Base-by-base conservation (phyloP, 148 eudicot species). In the Cornus florida region DNA sequence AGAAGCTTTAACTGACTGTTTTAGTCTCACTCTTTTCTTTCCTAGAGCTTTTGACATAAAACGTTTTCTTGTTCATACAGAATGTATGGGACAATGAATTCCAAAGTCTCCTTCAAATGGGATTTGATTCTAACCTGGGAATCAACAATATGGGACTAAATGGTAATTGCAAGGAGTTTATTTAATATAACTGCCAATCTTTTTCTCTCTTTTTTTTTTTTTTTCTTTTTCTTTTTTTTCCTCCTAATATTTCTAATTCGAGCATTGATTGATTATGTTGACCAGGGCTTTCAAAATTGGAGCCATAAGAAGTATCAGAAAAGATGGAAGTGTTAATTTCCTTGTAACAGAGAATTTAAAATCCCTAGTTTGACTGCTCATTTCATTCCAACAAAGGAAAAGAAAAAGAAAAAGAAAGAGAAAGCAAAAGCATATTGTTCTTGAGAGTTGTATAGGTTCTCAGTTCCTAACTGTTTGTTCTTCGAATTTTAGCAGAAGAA, bases 401-500 rank as follows among this genome's bases (percentile, higher is more conserved):
- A 17, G 16, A 41, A 70, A 17, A 64, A 59, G 23, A 13, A 13
- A 28, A 28, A 28, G 28, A 28, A 28, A 28, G 28, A 28, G 28
- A 71, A 85, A 71, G 67, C 74, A 68, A 48, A 69, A 73, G 57
- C 41, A 68, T 70, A 78, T 62, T 72, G 69, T 84, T 83, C 71
- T 80, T 75, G 62, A 53, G 86, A 84, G 85, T 89, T 88, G 94
- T 91, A 91, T 87, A 91, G 93, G 89, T 87, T 81, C 76, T 79
- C 82, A 84, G 88, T 77, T 84, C 88, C 90, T 86, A 81, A 89
- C 92, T 83, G 73, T 88, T 90, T 86, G 91, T 93, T 91, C 95
- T 91, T 91, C 93, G 91, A 86, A 79, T 93, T 93, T 93, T 93
- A 88, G 86, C 81, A 90, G 95, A 90, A 90, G 92, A 91, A 89